Percentiles rank a stretch among this genome's conserved stretches.
Evolutionary conservation across 2,329 filamentous ascomycete genomes (phyloP).

Genomic region (Ophiosphaerella korrae): DNA sequence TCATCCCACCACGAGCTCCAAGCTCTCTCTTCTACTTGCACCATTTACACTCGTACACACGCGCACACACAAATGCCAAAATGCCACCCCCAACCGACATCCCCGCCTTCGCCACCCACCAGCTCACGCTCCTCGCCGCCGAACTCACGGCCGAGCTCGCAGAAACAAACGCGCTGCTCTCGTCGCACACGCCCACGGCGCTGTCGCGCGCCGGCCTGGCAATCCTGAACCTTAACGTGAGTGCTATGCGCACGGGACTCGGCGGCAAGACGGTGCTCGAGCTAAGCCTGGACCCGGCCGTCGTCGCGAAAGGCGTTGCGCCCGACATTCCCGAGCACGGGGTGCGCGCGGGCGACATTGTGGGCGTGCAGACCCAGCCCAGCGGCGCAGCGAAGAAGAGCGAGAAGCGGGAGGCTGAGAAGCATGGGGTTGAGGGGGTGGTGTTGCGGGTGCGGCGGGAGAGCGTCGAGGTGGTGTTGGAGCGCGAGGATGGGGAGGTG

Average conservation of each 20-base stretch:
- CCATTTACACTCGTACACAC: background rate
- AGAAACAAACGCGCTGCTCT: constrained; percentile 71
- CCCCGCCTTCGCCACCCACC: constrained; percentile 70
- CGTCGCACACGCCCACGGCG: constrained; percentile 68
- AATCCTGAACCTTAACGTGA: constrained; percentile 74
- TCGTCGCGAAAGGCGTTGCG: constrained; percentile 52
- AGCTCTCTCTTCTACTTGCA: too few species aligned
- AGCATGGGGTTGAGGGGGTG: constrained; percentile 71
- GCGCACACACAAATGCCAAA: background rate
- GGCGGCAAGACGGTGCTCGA: constrained; percentile 91
- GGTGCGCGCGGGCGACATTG: constrained; percentile 76
- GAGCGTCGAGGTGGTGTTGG: constrained; percentile 69
- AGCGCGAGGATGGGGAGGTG: constrained; percentile 64
- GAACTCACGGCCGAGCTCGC: constrained; percentile 75
- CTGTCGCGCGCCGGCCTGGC: constrained; percentile 80
- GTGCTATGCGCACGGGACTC: constrained; percentile 81
- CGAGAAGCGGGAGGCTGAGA: constrained; percentile 73
- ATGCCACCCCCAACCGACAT: constrained; percentile 57
- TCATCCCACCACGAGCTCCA: too few species aligned
- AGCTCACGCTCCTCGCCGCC: constrained; percentile 70
- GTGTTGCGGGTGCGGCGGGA: constrained; percentile 67
- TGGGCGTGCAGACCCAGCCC: constrained; percentile 75
- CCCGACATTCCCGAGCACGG: constrained; percentile 74
- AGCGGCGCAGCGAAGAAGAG: constrained; percentile 72
- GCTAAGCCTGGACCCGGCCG: constrained; percentile 74